Base-by-base conservation (phyloP, 495 filamentous ascomycete genomes). In the Alectoria sarmentosa region DNA sequence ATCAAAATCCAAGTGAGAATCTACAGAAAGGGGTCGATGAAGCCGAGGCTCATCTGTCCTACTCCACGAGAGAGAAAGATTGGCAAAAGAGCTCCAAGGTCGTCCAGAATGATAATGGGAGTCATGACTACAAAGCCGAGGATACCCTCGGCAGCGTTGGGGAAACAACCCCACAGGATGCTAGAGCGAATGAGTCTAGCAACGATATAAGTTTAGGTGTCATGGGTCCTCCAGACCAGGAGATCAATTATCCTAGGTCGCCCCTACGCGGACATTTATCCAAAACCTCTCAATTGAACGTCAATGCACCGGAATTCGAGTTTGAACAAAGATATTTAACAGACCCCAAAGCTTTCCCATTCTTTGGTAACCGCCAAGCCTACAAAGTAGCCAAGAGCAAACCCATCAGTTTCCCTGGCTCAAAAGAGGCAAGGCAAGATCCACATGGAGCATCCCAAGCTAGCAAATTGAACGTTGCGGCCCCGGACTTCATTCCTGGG, bases 21-120 rank as follows among this genome's bases (percentile, higher is more conserved):
- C 79, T 97, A 36, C 90, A 96, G 73, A 86, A 87, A 70, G 91
- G 95, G 66, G 84, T 96, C 54, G 89, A 95, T 58, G 78, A 79
- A 30, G 86, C 77, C 46, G 88, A 95, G 64, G 91, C 94, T 69
- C 89, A 92, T 63, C 72, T 92, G 62, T 89, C 90, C 69, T 81
- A 88, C 67, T 84, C 88, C 46, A 85, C 90, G 67, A 82, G 89
- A 39, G 28, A 84, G 83, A 36, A 85, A 89, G 48, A 41, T 38
- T 23, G 48, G 14, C 42, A 17, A 46, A 30, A 41, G 3, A 23
- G 26, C n/a, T 26, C 38, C n/a, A 36, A 30, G 9, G 9, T 11
- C 21, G 32, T 32, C 68, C 76, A 91, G 48, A 86, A 90, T 41
- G 84, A 89, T 60, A 86, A 87, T 61, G 79, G 85, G 65, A 73